phyloP scores from a whole-genome alignment of 305 asterid genomes.

The Plantago rigida region DNA sequence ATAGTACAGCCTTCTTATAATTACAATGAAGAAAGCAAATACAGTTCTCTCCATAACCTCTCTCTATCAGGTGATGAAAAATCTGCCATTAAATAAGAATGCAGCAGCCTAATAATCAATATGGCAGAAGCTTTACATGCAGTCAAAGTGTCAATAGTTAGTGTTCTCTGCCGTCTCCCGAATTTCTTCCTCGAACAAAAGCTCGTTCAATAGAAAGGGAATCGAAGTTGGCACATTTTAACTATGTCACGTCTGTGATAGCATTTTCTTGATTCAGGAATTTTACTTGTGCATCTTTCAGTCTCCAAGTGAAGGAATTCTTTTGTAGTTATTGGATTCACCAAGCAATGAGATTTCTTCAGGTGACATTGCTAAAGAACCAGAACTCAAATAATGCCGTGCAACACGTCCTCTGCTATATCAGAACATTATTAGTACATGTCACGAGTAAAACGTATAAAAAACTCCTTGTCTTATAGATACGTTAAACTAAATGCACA shows the following conservation, averaged over 20 bases:
- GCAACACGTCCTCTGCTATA: slow-evolving; percentile 47
- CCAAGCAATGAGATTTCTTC: slow-evolving; percentile 58
- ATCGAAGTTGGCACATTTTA: slow-evolving; percentile 13
- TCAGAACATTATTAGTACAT: slow-evolving; percentile 16
- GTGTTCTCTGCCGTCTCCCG: not conserved
- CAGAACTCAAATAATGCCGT: slow-evolving; percentile 64
- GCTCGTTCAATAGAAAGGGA: not conserved
- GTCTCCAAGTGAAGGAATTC: slow-evolving; percentile 18
- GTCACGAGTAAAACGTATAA: no score
- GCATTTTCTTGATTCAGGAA: slow-evolving; percentile 5
- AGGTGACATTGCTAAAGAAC: slow-evolving; percentile 47
- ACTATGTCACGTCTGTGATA: slow-evolving; percentile 14
- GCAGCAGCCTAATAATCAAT: no score
- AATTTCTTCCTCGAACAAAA: not conserved
- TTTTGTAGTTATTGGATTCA: slow-evolving; percentile 36
- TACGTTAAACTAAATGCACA: no score
- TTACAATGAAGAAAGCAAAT: slow-evolving; percentile 19
- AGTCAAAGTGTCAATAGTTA: no score
- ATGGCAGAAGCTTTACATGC: no score
- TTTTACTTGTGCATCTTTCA: slow-evolving; percentile 19
- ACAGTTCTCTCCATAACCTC: not conserved
- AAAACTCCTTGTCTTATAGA: no score
- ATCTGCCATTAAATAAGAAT: no score
- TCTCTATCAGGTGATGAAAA: not conserved
- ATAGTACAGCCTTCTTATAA: slow-evolving; percentile 13